These are phyloP conservation scores for Erigeron philadelphicus DNA, from an alignment of 140 eudicot species.

Conservation along the genomic window DNA sequence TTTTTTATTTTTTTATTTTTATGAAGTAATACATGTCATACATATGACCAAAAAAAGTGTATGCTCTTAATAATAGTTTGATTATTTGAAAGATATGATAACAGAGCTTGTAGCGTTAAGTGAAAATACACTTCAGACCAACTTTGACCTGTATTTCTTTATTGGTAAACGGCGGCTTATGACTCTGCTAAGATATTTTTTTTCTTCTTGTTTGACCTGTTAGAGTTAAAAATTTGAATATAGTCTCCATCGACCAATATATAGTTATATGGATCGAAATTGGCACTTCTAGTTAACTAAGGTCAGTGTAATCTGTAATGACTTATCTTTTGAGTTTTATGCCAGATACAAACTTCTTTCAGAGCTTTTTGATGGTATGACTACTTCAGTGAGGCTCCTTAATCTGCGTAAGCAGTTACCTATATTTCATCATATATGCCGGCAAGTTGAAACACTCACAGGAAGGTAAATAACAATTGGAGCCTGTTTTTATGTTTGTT, in stretches of 20 bases:
- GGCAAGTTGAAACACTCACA: constrained; percentile 53
- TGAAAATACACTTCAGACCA: neutral
- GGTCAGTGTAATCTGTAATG: neutral
- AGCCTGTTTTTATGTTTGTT: constrained; percentile 1
- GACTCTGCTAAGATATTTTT: neutral
- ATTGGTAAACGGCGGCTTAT: neutral
- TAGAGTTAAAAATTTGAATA: neutral
- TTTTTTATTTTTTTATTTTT: neutral
- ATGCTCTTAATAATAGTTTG: neutral
- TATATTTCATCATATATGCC: constrained; percentile 40
- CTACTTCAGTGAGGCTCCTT: constrained; percentile 64
- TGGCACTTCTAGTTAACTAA: neutral
- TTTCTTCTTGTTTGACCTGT: neutral
- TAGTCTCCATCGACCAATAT: neutral
- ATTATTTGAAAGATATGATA: neutral
- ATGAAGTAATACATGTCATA: neutral
- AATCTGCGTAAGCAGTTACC: constrained; percentile 41
- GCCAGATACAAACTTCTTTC: constrained; percentile 45
- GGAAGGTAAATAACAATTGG: constrained; percentile 39
- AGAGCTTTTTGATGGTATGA: constrained; percentile 62
- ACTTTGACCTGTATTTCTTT: neutral
- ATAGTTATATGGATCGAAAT: neutral
- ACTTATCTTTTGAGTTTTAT: neutral
- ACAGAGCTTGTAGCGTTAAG: neutral
- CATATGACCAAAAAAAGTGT: neutral